A percentile compares a stretch with the other conserved stretches of the same genome.
These are phyloP conservation scores for Brassica napus DNA, from an alignment of 345 rosid genomes.

Conservation along the genomic window DNA sequence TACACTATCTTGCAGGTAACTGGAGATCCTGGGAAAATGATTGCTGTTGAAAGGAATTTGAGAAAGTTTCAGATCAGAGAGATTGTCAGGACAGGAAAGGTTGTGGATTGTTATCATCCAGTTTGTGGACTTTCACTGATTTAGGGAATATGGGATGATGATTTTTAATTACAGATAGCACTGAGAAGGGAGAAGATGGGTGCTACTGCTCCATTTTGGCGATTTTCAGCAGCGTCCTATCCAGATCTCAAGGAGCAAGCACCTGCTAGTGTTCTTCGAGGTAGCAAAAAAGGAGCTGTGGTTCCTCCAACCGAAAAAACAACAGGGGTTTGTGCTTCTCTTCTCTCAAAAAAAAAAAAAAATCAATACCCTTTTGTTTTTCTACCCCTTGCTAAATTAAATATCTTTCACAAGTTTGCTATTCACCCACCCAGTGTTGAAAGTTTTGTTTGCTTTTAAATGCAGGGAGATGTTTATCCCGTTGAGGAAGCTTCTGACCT, in stretches of 20 bases:
- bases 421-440: not conserved
- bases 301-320: slow-evolving; percentile 45
- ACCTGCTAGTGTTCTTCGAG: slow-evolving; percentile 46
- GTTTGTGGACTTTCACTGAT: not conserved
- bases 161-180: slow-evolving; percentile 62
- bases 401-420: not conserved
- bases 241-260: slow-evolving; percentile 71
- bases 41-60: slow-evolving; percentile 80
- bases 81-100: slow-evolving; percentile 79
- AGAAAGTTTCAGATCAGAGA: slow-evolving; percentile 90
- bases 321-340: slow-evolving; percentile 58
- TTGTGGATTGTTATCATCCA: not conserved
- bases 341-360: not conserved
- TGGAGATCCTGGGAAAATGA: slow-evolving; percentile 98
- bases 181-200: slow-evolving; percentile 92
- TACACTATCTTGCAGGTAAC: slow-evolving; percentile 59
- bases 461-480: slow-evolving; percentile 86
- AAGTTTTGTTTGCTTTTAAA: slow-evolving; percentile 12
- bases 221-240: slow-evolving; percentile 95
- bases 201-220: slow-evolving; percentile 93
- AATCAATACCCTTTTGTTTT: not conserved
- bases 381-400: not conserved
- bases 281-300: slow-evolving; percentile 46
- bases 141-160: not conserved
- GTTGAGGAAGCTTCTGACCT: slow-evolving; percentile 56